Base-by-base conservation (phyloP, 495 filamentous ascomycete genomes). In the Letharia lupina region DNA sequence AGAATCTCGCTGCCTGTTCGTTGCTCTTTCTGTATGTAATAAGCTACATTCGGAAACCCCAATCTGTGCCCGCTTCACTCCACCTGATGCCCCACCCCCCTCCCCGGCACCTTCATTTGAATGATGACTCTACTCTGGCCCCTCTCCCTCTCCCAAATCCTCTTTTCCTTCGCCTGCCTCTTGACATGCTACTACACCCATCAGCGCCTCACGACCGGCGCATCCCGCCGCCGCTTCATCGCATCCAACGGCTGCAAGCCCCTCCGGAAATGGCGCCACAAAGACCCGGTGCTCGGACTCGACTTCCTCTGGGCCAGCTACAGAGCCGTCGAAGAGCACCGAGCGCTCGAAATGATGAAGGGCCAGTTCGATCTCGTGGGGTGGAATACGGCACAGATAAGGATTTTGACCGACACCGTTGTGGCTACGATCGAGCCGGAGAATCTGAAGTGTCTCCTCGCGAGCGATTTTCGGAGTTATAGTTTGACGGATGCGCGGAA, bases 401-500 rank as follows among this genome's bases (percentile, higher is more conserved):
- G 71, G 11, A 62, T 68, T 23, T 69, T 74, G 28, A 15, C 33
- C 1, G 15, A 4, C 4, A 64, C 23, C 13, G 6, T 64, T 0
- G 39, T 86, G 39, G 71, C 79, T 7, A 88, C 85, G 0, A 75
- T 75, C 8, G 88, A 90, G 66, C 83, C 86, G 1, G 80, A 81
- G 71, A 90, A 89, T 64, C 75, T 89, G 56, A 84, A 89, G 65
- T 72, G 81, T 4, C 77, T 91, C 2, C 78, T 91, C 1, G 80
- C 83, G 3, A 80, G 79, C 9, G 77, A 85, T 9, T 84, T 87
- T 67, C 77, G 79, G 42, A 84, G 89, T 67, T 93, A 83, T 73
- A 77, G 78, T 16, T 71, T 91, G 2, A 85, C 83, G 2, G 71
- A 77, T 18, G 50, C 73, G 16, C 77, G 87, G 20, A 68, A 75